Evolutionary conservation across 768 basidiomycete species (phyloP).

Genomic region (Trametes maxima): DNA sequence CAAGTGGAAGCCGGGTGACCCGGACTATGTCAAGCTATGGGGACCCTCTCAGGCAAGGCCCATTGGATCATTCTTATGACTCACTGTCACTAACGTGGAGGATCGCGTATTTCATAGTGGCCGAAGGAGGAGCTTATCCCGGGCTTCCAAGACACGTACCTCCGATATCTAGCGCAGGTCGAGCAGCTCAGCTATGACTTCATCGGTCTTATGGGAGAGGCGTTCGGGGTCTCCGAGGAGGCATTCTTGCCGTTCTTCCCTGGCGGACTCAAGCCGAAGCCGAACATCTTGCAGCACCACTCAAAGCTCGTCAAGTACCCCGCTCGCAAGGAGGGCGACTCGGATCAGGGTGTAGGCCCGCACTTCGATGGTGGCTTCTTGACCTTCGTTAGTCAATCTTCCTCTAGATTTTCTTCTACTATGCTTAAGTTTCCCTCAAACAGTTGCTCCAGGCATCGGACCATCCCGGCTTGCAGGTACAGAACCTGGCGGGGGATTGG

Average conservation of each 20-base stretch:
- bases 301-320: slow-evolving; percentile 82
- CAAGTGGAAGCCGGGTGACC: slow-evolving; percentile 61
- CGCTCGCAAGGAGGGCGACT: slow-evolving; percentile 42
- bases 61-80: background rate
- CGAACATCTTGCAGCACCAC: slow-evolving; percentile 69
- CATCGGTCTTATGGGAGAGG: slow-evolving; percentile 63
- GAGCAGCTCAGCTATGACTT: slow-evolving; percentile 63
- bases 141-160: slow-evolving; percentile 61
- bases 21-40: slow-evolving; percentile 73
- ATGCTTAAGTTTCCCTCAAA: background rate
- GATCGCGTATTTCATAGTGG: slow-evolving; percentile 52
- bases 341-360: slow-evolving; percentile 80
- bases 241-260: slow-evolving; percentile 70
- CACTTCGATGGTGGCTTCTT: slow-evolving; percentile 84
- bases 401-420: no score
- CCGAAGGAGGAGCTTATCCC: slow-evolving; percentile 71
- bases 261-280: slow-evolving; percentile 28
- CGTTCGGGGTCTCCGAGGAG: slow-evolving; percentile 63
- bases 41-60: slow-evolving; percentile 68
- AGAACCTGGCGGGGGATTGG: slow-evolving; percentile 80
- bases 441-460: slow-evolving; percentile 80
- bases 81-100: background rate
- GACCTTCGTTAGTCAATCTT: slow-evolving; percentile 61
- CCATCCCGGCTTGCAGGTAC: slow-evolving; percentile 80
- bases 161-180: slow-evolving; percentile 62